Evolutionary conservation across 371 early-diverging fungal species (phyloP).

Genomic region (Umbelopsis sp.): DNA sequence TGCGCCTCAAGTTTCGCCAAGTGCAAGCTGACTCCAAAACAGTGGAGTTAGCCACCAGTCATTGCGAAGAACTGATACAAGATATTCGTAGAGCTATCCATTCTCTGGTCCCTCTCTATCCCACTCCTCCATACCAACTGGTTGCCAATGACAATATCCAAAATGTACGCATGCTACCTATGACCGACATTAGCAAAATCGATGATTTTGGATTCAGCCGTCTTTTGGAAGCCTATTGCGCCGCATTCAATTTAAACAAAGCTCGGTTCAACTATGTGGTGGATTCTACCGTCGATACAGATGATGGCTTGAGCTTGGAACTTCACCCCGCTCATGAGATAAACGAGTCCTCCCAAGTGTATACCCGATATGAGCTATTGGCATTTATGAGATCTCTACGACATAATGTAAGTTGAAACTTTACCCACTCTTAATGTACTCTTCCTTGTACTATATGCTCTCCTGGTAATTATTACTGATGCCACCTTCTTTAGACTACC

Average conservation of each 20-base stretch:
- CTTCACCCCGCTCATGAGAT: slow-evolving; percentile 38
- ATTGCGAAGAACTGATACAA: slow-evolving; percentile 38
- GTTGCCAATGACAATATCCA: not conserved
- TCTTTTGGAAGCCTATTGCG: slow-evolving; percentile 39
- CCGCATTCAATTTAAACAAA: slow-evolving; percentile 47
- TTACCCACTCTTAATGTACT: too few species aligned
- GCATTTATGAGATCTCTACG: slow-evolving; percentile 37
- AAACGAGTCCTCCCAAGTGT: slow-evolving; percentile 24
- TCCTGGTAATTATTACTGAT: too few species aligned
- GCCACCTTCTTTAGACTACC: slow-evolving; percentile 24
- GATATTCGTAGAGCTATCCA: slow-evolving; percentile 37
- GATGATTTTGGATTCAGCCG: slow-evolving; percentile 26
- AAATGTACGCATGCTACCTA: not conserved
- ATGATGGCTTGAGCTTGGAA: slow-evolving; percentile 22
- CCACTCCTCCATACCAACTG: slow-evolving; percentile 22
- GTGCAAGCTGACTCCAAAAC: slow-evolving; percentile 27
- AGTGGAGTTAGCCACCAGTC: slow-evolving; percentile 35
- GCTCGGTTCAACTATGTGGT: slow-evolving; percentile 31
- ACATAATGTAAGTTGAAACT: slow-evolving; percentile 33
- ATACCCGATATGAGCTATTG: slow-evolving; percentile 41
- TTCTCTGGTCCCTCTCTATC: slow-evolving; percentile 25
- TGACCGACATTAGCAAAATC: not conserved
- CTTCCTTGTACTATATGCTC: too few species aligned
- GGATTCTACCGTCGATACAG: slow-evolving; percentile 19
- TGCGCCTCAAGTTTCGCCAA: slow-evolving; percentile 36